Evolutionary conservation across 2,329 filamentous ascomycete species (phyloP).

Genomic region (Fusarium heterosporum): DNA sequence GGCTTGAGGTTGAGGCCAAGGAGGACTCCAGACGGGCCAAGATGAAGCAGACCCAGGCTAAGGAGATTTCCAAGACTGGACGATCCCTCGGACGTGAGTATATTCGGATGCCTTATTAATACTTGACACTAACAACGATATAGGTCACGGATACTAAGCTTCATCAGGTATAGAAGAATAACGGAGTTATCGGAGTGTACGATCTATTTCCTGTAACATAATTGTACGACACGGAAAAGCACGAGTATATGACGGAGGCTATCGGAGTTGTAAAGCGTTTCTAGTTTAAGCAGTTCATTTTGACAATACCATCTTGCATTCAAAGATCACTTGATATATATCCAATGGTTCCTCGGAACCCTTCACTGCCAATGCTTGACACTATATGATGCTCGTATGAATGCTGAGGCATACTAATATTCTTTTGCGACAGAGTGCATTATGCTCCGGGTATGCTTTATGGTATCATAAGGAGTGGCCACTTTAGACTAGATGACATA

Average conservation of each 20-base stretch:
- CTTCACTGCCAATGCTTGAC: too few relatives aligned
- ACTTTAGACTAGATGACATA: too few relatives aligned
- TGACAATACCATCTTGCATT: constrained; percentile 13
- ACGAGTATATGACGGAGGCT: constrained; percentile 3
- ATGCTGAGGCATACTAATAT: too few relatives aligned
- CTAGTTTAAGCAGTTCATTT: constrained; percentile 5
- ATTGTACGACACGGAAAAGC: constrained; percentile 26
- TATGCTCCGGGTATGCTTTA: too few relatives aligned
- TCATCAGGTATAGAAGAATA: rapidly evolving
- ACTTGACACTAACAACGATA: neutral
- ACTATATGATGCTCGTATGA: too few relatives aligned
- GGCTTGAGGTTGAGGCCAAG: constrained; percentile 72
- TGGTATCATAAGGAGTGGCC: too few relatives aligned
- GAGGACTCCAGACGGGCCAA: constrained; percentile 73
- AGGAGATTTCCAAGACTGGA: constrained; percentile 74
- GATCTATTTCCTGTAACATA: constrained; percentile 8
- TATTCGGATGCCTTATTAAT: rapidly evolving
- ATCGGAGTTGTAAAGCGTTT: constrained; percentile 7
- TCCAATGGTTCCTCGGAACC: too few relatives aligned
- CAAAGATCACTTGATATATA: neutral
- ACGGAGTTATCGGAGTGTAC: neutral
- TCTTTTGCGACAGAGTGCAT: too few relatives aligned
- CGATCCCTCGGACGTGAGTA: constrained; percentile 75
- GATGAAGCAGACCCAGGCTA: constrained; percentile 75
- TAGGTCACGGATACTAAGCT: constrained; percentile 30